These are phyloP conservation scores for Trichophyton schoenleinii DNA, from an alignment of 2,329 filamentous ascomycete genomes.

Conservation along the genomic window DNA sequence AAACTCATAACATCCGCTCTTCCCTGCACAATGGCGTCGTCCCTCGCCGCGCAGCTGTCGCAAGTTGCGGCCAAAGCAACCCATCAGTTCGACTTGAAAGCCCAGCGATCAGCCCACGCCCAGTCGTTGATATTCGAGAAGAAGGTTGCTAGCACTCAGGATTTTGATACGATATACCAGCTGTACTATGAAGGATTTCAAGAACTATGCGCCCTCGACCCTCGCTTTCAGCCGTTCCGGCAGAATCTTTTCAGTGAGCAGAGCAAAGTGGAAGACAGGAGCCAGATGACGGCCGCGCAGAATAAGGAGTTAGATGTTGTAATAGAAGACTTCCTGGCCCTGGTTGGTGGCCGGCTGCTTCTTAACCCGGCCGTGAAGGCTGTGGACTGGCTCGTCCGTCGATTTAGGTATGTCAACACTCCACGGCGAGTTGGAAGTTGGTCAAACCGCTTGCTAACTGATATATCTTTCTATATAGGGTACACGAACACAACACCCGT, in stretches of 20 bases:
- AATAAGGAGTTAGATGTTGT: conserved; percentile 69
- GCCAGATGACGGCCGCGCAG: conserved; percentile 66
- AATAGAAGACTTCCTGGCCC: conserved; percentile 68
- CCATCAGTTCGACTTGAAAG: conserved; percentile 80
- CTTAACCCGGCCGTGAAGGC: conserved; percentile 82
- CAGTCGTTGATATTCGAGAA: conserved; percentile 92
- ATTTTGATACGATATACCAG: conserved; percentile 75
- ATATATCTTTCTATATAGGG: conserved; percentile 37
- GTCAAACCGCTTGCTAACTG: background rate
- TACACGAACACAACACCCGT: conserved; percentile 81
- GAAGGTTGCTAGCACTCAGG: conserved; percentile 71
- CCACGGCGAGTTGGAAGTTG: background rate
- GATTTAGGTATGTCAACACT: conserved; percentile 57
- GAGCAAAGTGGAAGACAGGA: conserved; percentile 78
- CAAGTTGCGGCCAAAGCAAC: conserved; percentile 83
- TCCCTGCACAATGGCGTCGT: conserved; percentile 54
- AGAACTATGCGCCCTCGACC: conserved; percentile 78
- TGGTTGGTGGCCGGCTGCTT: conserved; percentile 63
- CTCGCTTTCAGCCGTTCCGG: conserved; percentile 61
- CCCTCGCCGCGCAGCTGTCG: conserved; percentile 86
- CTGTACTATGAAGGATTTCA: conserved; percentile 82
- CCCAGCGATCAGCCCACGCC: conserved; percentile 80
- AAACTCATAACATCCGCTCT: background rate
- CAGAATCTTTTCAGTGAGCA: conserved; percentile 82
- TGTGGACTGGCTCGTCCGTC: conserved; percentile 84